Evolutionary conservation across 257 asterid species (phyloP), one percentile per base, ranked within the genome.

Genomic region (Solanum neorickii): DNA sequence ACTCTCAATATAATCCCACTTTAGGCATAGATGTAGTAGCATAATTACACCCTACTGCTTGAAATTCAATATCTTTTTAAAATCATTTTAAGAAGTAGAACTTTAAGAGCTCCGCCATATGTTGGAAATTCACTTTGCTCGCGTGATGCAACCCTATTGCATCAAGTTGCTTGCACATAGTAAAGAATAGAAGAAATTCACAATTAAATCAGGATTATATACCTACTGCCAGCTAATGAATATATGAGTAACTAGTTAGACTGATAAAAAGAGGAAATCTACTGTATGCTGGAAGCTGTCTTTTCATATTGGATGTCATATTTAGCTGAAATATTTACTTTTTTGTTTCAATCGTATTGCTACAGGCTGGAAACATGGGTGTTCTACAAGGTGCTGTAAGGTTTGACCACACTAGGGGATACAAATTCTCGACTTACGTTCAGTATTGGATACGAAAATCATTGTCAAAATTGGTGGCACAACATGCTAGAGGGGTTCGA

Each of bases 381-480:
- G 97, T 95, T 76, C 88, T 96, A 86, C 94, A 92, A 92, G 99
- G 99, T 85, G 99, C 98, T 3, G 95, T 94, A 91, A 91, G 95
- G 87, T 96, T 95, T 83, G 98, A 96, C 83, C 93, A 92, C 87
- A 91, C 94, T 13, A 91, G 97, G 87, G 98, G 99, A 18, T 95
- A 91, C 95, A 93, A 95, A 90, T 96, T 96, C 86, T 96, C 98
- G 7, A 96, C 99, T 16, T 96, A 96, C 33, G 99, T 96, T 86
- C 98, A 96, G 83, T 95, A 93, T 49, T 96, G 99, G 98, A 93
- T 96, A 39, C 89, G 95, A 88, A 96, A 94, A 83, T 93, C 98
- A 12, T 92, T 95, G 83, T 92, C 97, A 23, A 91, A 89, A 33
- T 85, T 93, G 90, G 93, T 96, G 82, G 93, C 97, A 62, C 91